phyloP scores from a whole-genome alignment of 805 yeast species.

The Starmera amethionina region DNA sequence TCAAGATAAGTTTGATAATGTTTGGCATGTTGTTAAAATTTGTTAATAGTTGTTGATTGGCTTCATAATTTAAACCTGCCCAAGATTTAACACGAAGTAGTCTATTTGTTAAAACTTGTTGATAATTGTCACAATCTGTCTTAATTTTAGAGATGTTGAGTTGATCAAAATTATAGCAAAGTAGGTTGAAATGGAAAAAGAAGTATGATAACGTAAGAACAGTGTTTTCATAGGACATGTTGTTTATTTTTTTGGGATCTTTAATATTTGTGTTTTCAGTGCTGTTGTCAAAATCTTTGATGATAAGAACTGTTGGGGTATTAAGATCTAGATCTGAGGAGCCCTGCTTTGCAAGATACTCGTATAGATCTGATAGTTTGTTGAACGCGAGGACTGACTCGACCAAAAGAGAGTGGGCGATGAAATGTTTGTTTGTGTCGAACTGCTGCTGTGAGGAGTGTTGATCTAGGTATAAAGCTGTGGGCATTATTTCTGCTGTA shows the following conservation, averaged over 20 bases:
- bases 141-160: slow-evolving; percentile 11
- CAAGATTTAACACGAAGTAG: slow-evolving; percentile 29
- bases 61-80: slow-evolving; percentile 26
- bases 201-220: slow-evolving; percentile 9
- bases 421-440: too few relatives aligned
- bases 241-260: slow-evolving; percentile 1
- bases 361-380: slow-evolving; percentile 8
- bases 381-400: slow-evolving; percentile 3
- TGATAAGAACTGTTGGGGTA: slow-evolving; percentile 15
- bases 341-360: slow-evolving; percentile 12
- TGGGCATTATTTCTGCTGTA: too few relatives aligned
- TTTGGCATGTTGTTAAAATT: slow-evolving; percentile 26
- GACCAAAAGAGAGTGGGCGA: too few relatives aligned
- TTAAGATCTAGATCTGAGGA: slow-evolving; percentile 18
- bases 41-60: slow-evolving; percentile 10
- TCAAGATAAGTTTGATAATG: slow-evolving; percentile 16
- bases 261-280: too few relatives aligned
- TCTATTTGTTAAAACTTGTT: slow-evolving; percentile 18
- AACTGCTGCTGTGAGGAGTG: too few relatives aligned
- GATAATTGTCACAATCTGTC: slow-evolving; percentile 10
- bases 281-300: slow-evolving; percentile 7
- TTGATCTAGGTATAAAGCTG: too few relatives aligned
- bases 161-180: slow-evolving; percentile 8
- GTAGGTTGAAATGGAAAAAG: slow-evolving; percentile 15
- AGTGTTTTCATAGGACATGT: slow-evolving; percentile 5